phyloP scores from a whole-genome alignment of 2,329 filamentous ascomycete species.

The Aspergillus floridensis region DNA sequence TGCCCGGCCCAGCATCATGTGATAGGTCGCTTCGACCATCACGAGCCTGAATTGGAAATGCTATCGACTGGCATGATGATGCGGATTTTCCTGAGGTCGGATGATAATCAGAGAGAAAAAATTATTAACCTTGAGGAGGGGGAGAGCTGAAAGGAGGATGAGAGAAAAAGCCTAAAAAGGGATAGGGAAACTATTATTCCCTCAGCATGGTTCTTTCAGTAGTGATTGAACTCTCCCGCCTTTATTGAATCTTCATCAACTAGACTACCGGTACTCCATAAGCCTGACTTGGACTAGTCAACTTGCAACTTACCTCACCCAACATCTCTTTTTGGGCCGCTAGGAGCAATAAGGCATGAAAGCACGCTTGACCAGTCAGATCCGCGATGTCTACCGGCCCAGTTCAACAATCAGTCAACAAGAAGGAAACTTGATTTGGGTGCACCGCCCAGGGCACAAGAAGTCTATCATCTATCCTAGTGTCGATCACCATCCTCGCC shows the following conservation, averaged over 20 bases:
- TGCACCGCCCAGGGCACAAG: slow-evolving; percentile 1
- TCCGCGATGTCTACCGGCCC: background rate
- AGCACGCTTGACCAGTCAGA: background rate
- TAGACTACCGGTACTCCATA: background rate
- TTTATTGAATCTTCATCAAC: background rate
- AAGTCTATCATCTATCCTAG: slow-evolving; percentile 15
- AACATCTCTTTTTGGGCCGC: slow-evolving; percentile 1
- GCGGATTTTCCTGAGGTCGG: background rate
- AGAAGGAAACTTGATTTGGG: background rate
- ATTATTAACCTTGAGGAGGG: too few species aligned
- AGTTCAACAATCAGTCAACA: slow-evolving; percentile 11
- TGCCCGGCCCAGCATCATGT: slow-evolving; percentile 23
- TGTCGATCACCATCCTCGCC: slow-evolving; percentile 54
- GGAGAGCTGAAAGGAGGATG: too few species aligned
- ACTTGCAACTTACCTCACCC: background rate
- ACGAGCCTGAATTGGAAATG: background rate
- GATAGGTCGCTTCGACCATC: slow-evolving; percentile 20
- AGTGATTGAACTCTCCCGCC: background rate
- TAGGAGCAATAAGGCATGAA: slow-evolving; percentile 4
- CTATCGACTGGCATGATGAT: background rate
- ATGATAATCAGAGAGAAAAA: background rate
- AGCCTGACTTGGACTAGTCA: too few species aligned
- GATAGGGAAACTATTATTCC: background rate
- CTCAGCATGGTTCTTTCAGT: background rate
- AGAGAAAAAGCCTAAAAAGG: background rate